Evolutionary conservation across 768 basidiomycete genomes (phyloP), one percentile per base, ranked within the genome.

Genomic region (Pleurotus sapidus): DNA sequence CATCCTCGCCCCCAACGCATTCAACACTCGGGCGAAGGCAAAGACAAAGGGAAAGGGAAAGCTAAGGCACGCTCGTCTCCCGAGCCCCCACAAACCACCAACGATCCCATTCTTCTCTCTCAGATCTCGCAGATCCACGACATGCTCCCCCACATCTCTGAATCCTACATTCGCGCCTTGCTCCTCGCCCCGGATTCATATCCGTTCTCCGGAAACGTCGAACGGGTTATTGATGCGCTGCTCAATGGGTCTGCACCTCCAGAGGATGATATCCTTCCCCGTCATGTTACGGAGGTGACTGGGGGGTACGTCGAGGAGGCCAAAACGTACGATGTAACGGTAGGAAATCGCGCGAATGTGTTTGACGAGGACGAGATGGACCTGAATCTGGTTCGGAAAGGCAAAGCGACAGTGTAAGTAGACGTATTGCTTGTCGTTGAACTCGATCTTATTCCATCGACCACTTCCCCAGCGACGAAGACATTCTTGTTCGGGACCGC

Each of bases 361-460:
- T 95, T 89, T 62, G 87, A 95, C 63, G 81, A 83, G 20, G 86
- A 91, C 46, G 66, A 68, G 15, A 80, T 96, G 68, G 90, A 96
- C 65, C 58, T 84, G 30, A 72, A 76, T 5, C 74, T 75, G 53
- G 58, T 95, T 20, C 75, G 76, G 23, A 59, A 87, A 6, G 91
- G 90, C 37, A 93, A 87, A 11, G 30, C 9, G 77, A 85, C 81
- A 54, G 39, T 39, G 75, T 73, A 63, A 4, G 73, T 67, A 86
- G 87, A 60, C 7, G 80, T 64, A 17, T 51, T 15, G 4, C 59
- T 3, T 42, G 18, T 39, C 51, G 43, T 37, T 17, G 37, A 42
- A 23, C 48, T 39, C 6, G n/a, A 5, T 12, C 30, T 18, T 27
- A 46, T 34, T 49, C 50, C 34, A 58, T 55, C 56, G 48, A 9